Evolutionary conservation across 1,284 basidiomycete species (phyloP).

Genomic region (Ustilago vetiveriae): DNA sequence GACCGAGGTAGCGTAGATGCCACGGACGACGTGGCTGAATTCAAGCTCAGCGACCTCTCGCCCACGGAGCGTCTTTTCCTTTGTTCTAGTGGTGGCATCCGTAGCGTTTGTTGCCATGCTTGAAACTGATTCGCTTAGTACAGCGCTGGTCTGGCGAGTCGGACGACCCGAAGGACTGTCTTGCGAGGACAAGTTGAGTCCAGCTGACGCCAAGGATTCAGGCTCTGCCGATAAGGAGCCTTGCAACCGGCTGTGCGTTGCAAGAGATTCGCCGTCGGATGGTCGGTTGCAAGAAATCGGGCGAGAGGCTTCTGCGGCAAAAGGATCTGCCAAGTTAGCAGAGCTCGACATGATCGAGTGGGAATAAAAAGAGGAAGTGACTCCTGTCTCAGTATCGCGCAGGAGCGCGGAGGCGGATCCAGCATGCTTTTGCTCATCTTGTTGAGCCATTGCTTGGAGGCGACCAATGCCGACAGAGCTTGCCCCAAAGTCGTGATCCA

Average conservation of each 20-base stretch:
- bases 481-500: conserved; percentile 21
- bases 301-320: conserved; percentile 13
- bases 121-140: conserved; percentile 32
- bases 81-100: conserved; percentile 18
- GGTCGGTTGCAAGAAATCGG: not conserved
- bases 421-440: not conserved
- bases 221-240: too few species aligned
- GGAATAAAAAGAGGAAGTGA: conserved; percentile 9
- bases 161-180: conserved; percentile 10
- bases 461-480: conserved; percentile 44
- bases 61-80: conserved; percentile 20
- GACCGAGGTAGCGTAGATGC: conserved; percentile 45
- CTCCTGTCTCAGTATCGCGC: not conserved
- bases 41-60: conserved; percentile 59
- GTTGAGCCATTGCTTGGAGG: conserved; percentile 12
- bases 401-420: not conserved
- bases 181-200: not conserved
- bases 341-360: conserved; percentile 47
- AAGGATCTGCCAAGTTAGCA: conserved; percentile 49
- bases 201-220: too few species aligned
- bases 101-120: conserved; percentile 33
- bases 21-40: conserved; percentile 54
- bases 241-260: too few species aligned
- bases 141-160: conserved; percentile 3
- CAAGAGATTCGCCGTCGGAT: too few species aligned